Base-by-base conservation (phyloP, 2,329 filamentous ascomycete species). In the Fusarium sp. region DNA sequence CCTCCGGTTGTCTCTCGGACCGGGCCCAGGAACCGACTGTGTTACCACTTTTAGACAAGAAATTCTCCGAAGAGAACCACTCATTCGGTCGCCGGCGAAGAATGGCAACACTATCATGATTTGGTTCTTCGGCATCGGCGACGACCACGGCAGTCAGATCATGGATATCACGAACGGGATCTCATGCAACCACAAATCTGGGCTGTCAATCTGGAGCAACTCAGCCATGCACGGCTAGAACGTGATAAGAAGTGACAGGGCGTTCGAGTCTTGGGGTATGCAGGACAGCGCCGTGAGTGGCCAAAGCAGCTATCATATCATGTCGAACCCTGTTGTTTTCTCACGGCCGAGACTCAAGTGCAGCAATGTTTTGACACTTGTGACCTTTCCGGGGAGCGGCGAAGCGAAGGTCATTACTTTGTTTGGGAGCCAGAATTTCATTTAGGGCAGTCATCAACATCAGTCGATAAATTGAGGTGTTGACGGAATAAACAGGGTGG, bases 401-500 rank as follows among this genome's bases (percentile, higher is more conserved):
- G 58, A 48, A 45, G 44, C 44, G 34, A 38, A 57, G 27, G 45
- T 54, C 65, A 52, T 63, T 56, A 41, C 61, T 72, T 49, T 25
- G 24, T 58, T 62, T 58, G 48, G 53, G 61, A 45, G 51, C 56
- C 29, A 66, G 58, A 59, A 40, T 44, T 46, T 32, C 20, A 63
- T 62, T 48, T 29, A 52, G 43, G 62, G 66, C 61, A 67, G 52
- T 58, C 49, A 56, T 57, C 49, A 56, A 34, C 46, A 67, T 67
- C 72, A 67, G 73, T 74, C 63, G 68, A 71, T 69, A 62, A 65
- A 49, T 58, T 38, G 59, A 72, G 30, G 49, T 72, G 46, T 65
- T 60, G 46, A 64, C 71, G 74, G 73, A 68, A 76, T 65, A 74
- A 76, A 65, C 71, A 76, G 70, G 67, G 59, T 60, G 51, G 53